Evolutionary conservation across 129 eudicot species (phyloP).

Genomic region (Chrysanthemum makinoi): DNA sequence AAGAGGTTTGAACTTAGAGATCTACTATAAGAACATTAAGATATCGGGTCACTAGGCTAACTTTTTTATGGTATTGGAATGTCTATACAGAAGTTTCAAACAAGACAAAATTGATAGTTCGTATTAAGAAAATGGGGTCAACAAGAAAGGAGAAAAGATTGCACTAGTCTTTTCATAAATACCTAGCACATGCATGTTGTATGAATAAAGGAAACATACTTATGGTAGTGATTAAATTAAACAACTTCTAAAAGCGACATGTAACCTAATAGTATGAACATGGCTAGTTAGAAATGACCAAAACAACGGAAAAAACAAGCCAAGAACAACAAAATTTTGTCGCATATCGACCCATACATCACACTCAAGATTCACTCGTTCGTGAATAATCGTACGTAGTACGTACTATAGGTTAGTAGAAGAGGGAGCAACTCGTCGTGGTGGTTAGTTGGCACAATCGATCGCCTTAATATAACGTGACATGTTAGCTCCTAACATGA

Average conservation of each 20-base stretch:
- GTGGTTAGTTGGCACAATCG: not conserved
- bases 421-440: not conserved
- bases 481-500: not conserved
- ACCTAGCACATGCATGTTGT: not conserved
- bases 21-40: too few relatives aligned
- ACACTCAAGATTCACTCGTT: not conserved
- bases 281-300: constrained; percentile 1
- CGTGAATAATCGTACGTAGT: not conserved
- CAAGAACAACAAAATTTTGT: not conserved
- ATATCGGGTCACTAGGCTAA: too few relatives aligned
- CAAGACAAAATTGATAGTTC: not conserved
- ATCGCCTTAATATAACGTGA: too few relatives aligned
- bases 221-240: not conserved
- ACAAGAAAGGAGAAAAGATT: not conserved
- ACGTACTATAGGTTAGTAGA: not conserved
- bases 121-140: not conserved
- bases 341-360: not conserved
- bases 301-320: constrained; percentile 2
- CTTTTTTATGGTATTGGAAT: too few relatives aligned
- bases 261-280: not conserved
- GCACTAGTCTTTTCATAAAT: not conserved
- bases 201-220: not conserved
- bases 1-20: too few relatives aligned
- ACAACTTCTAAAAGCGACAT: not conserved
- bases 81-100: not conserved